Conservation (phyloP, 169 alveolate species). For the Plasmodium gallinaceum region DNA sequence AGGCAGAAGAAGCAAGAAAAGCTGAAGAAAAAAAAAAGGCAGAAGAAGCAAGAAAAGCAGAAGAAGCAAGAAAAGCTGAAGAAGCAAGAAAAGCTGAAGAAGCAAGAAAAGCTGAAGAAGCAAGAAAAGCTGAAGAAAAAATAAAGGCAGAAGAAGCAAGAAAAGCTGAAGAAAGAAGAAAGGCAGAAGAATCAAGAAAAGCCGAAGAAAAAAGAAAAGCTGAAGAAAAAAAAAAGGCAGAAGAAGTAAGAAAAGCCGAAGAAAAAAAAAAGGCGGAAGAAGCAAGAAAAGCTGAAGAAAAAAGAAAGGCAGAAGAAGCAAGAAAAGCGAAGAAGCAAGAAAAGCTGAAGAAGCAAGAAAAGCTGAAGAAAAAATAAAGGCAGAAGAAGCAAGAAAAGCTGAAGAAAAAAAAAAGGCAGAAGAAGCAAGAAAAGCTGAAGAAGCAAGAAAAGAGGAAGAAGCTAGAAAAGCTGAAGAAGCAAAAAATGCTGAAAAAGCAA, state of each 20-base stretch:
- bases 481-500: neutral
- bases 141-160: neutral
- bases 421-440: neutral
- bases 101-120: neutral
- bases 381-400: neutral
- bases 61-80: slow-evolving; percentile 3
- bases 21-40: neutral
- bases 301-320: slow-evolving; percentile 6
- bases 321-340: neutral
- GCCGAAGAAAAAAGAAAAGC: neutral
- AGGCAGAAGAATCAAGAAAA: slow-evolving; percentile 2
- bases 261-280: slow-evolving; percentile 3
- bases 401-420: neutral
- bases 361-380: neutral
- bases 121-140: slow-evolving; percentile 10
- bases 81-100: neutral
- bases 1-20: neutral
- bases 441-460: neutral
- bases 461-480: slow-evolving; percentile 11
- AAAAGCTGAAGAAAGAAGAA: slow-evolving; percentile 12
- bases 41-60: neutral
- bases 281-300: neutral
- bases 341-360: neutral
- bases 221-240: slow-evolving; percentile 9
- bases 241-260: slow-evolving; percentile 1